phyloP scores from a whole-genome alignment of 345 rosid species.

The Salix brachista region DNA sequence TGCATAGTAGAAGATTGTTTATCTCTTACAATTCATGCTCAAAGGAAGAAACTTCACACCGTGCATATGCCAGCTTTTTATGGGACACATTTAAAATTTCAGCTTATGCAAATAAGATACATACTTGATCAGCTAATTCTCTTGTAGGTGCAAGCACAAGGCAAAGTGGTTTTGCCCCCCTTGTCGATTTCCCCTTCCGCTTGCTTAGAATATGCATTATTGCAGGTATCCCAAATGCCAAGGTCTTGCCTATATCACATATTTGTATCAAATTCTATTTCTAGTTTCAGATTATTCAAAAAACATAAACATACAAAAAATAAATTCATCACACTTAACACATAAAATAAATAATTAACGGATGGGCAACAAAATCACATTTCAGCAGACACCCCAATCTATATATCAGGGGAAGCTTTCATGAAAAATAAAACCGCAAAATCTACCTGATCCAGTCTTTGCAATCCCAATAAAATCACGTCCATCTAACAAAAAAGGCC shows the following conservation, averaged over 20 bases:
- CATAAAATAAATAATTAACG: neutral
- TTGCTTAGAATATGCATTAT: constrained; percentile 74
- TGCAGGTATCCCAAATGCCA: constrained; percentile 88
- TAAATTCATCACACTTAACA: neutral
- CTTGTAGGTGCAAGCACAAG: constrained; percentile 95
- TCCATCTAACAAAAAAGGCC: constrained; percentile 87
- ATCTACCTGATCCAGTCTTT: constrained; percentile 88
- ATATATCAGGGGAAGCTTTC: neutral
- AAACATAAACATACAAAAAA: neutral
- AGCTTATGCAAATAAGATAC: neutral
- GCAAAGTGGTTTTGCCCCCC: constrained; percentile 64
- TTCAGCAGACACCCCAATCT: neutral
- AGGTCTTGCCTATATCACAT: constrained; percentile 60
- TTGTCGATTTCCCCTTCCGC: constrained; percentile 51
- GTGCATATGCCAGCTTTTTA: no score
- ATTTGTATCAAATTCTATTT: no score
- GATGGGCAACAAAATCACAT: neutral
- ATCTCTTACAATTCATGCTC: no score
- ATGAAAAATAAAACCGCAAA: neutral
- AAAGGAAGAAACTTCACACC: no score
- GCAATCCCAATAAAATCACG: constrained; percentile 97
- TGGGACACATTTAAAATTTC: no score
- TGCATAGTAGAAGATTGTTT: no score
- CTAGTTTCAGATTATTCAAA: neutral
- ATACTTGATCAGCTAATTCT: constrained; percentile 90